Conservation (phyloP, 148 eudicot genomes). For the Spergularia marina region DNA sequence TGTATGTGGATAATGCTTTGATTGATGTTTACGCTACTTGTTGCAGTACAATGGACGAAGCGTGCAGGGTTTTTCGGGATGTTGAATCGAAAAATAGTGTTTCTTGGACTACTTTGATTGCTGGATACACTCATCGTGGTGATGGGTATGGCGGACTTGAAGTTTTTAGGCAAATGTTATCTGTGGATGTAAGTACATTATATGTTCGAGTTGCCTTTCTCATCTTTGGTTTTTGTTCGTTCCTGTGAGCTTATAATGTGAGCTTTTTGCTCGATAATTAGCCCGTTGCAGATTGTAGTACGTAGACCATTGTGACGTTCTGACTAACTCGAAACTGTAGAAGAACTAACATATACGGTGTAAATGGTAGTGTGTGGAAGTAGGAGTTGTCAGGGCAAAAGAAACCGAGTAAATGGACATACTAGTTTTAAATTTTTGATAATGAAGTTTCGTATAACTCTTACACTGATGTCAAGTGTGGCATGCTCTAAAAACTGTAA, state of each 20-base stretch:
- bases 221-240: not conserved
- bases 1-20: conserved; percentile 66
- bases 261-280: not conserved
- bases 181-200: conserved; percentile 53
- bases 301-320: not conserved
- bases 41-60: conserved; percentile 55
- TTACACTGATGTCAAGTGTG: not conserved
- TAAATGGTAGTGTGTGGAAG: not conserved
- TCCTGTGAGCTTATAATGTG: not conserved
- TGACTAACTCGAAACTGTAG: not conserved
- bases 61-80: conserved; percentile 47
- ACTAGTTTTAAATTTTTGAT: too few species aligned
- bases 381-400: too few species aligned
- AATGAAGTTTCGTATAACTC: not conserved
- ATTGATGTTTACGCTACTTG: conserved; percentile 82
- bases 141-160: conserved; percentile 65
- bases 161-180: conserved; percentile 59
- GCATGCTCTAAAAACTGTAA: not conserved
- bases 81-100: conserved; percentile 52
- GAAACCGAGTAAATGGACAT: too few species aligned
- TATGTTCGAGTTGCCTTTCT: not conserved
- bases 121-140: conserved; percentile 79
- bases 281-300: not conserved
- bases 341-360: not conserved
- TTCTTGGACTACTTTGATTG: conserved; percentile 81